A percentile compares a stretch with the other conserved stretches of the same genome.
These are phyloP conservation scores for Myriangium duriaei DNA, from an alignment of 2,329 filamentous ascomycete species.

Conservation along the genomic window DNA sequence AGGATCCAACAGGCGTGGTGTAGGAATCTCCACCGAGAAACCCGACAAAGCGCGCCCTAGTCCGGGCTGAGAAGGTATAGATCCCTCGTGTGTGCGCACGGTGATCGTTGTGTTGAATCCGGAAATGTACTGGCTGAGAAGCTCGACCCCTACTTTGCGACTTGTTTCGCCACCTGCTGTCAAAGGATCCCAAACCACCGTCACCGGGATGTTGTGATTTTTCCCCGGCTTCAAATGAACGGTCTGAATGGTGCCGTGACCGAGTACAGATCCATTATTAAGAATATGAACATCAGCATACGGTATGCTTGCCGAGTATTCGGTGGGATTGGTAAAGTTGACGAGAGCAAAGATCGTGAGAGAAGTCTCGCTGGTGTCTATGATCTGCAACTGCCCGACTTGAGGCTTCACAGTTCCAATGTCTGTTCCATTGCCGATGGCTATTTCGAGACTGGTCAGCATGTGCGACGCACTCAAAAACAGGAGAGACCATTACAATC, in stretches of 20 bases:
- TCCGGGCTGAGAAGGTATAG: constrained; percentile 59
- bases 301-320: constrained; percentile 72
- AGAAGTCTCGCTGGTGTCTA: constrained; percentile 58
- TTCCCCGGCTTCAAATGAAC: constrained; percentile 53
- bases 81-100: constrained; percentile 55
- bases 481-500: constrained; percentile 9
- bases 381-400: constrained; percentile 57
- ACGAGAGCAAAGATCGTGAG: constrained; percentile 59
- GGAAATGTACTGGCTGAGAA: constrained; percentile 78
- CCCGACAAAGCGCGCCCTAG: constrained; percentile 61
- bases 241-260: constrained; percentile 57
- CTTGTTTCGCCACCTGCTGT: constrained; percentile 49
- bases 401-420: constrained; percentile 46
- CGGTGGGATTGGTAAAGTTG: constrained; percentile 82
- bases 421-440: constrained; percentile 30
- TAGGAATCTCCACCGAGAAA: constrained; percentile 57
- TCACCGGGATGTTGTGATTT: constrained; percentile 57
- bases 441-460: constrained; percentile 21
- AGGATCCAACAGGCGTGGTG: constrained; percentile 48
- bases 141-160: constrained; percentile 50
- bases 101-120: constrained; percentile 69
- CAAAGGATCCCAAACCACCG: constrained; percentile 62
- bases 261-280: constrained; percentile 61
- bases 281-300: constrained; percentile 65
- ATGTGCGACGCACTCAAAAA: constrained; percentile 8